Conservation (phyloP, 2,329 filamentous ascomycete genomes). For the Coniochaeta ligniaria region DNA sequence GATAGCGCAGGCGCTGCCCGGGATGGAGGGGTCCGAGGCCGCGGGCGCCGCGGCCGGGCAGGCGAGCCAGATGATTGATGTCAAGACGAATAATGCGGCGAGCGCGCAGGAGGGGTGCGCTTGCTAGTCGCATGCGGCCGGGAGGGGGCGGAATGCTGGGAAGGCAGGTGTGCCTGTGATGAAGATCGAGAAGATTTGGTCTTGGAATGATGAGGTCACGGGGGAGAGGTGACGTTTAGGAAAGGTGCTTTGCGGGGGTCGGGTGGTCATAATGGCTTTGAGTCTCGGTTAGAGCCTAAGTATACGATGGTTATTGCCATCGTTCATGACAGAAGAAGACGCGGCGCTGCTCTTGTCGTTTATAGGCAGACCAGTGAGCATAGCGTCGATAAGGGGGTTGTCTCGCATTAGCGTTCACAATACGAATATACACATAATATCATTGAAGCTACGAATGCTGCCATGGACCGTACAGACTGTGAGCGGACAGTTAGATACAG, state of each 20-base stretch:
- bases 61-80: slow-evolving; percentile 82
- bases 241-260: neutral
- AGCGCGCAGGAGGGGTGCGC: slow-evolving; percentile 67
- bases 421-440: slow-evolving; percentile 8
- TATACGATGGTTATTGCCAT: neutral
- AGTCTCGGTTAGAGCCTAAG: neutral
- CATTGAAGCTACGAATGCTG: neutral
- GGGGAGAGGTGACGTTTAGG: neutral
- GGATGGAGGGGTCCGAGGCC: slow-evolving; percentile 88
- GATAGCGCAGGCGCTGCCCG: slow-evolving; percentile 95
- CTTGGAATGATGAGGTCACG: neutral
- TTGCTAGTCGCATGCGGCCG: slow-evolving; percentile 34
- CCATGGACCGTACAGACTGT: neutral
- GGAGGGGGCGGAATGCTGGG: neutral
- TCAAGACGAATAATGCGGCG: slow-evolving; percentile 71
- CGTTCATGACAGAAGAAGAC: neutral
- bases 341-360: neutral
- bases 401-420: slow-evolving; percentile 14
- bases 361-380: slow-evolving; percentile 4
- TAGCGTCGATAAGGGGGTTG: slow-evolving; percentile 6
- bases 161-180: neutral
- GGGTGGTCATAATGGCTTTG: neutral
- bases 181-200: neutral
- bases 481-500: neutral
- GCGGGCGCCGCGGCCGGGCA: slow-evolving; percentile 61